These are phyloP conservation scores for Sedum album DNA, from an alignment of 164 flowering plant genomes.

Conservation along the genomic window DNA sequence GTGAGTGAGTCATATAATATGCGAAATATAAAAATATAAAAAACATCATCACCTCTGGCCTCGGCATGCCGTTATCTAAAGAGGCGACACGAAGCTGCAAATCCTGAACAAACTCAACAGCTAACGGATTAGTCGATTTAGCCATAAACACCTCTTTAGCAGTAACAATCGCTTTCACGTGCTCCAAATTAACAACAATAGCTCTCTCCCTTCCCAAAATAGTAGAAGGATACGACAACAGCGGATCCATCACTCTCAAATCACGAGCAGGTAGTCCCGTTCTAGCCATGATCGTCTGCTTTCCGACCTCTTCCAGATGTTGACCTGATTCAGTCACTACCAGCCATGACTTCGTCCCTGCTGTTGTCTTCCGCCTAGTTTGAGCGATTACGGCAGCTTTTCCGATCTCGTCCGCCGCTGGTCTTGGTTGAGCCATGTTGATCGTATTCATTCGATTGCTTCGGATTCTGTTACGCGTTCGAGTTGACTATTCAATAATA, in stretches of 20 bases:
- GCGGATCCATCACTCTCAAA: slow-evolving; percentile 80
- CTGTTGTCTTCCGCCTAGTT: slow-evolving; percentile 1
- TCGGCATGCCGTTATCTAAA: too few relatives aligned
- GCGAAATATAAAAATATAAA: too few relatives aligned
- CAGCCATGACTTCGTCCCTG: background rate
- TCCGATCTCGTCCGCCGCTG: background rate
- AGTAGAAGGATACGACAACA: slow-evolving; percentile 79
- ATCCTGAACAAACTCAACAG: slow-evolving; percentile 72
- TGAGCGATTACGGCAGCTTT: background rate
- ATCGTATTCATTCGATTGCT: too few relatives aligned
- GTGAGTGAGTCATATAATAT: too few relatives aligned
- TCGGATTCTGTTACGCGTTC: too few relatives aligned
- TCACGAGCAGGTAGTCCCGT: slow-evolving; percentile 92
- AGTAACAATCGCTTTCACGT: slow-evolving; percentile 90
- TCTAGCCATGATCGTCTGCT: slow-evolving; percentile 82
- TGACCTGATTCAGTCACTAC: slow-evolving; percentile 30
- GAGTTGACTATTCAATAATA: too few relatives aligned
- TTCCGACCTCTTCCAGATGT: slow-evolving; percentile 72
- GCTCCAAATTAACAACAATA: slow-evolving; percentile 89
- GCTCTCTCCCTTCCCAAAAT: slow-evolving; percentile 83
- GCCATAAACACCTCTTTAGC: slow-evolving; percentile 77
- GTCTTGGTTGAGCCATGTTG: too few relatives aligned
- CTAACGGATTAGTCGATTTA: slow-evolving; percentile 74
- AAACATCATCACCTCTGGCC: slow-evolving; percentile 4
- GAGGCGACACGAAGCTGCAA: slow-evolving; percentile 42